These are phyloP conservation scores for Aspergillus campestris DNA, from an alignment of 495 filamentous ascomycete species.

Conservation along the genomic window DNA sequence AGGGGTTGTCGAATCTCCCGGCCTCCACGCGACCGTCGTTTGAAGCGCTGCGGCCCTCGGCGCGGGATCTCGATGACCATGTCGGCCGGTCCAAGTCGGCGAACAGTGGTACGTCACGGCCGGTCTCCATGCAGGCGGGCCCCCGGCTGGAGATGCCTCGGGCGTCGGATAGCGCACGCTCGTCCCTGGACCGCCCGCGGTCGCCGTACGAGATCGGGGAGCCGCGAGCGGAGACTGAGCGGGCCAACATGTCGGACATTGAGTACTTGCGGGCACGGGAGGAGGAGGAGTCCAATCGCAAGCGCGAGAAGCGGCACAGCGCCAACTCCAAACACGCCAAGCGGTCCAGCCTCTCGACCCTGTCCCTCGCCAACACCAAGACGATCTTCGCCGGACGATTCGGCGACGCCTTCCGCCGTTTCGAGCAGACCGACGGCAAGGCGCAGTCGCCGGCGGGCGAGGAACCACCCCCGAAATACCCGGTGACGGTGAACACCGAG, in stretches of 20 bases:
- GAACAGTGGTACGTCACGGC: conserved; percentile 49
- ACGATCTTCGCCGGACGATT: conserved; percentile 84
- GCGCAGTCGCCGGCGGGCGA: conserved; percentile 46
- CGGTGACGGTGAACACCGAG: conserved; percentile 10
- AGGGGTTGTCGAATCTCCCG: conserved; percentile 41
- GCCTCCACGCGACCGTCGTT: conserved; percentile 73
- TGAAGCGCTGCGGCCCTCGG: conserved; percentile 60
- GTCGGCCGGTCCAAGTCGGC: conserved; percentile 55
- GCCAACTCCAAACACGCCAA: conserved; percentile 63
- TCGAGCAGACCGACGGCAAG: conserved; percentile 58
- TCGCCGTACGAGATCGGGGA: conserved; percentile 31
- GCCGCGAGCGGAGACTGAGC: conserved; percentile 30
- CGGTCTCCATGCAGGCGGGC: conserved; percentile 69
- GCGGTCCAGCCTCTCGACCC: conserved; percentile 69
- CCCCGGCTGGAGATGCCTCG: conserved; percentile 70
- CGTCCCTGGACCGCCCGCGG: conserved; percentile 30
- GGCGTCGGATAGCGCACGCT: conserved; percentile 45
- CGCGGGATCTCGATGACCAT: conserved; percentile 49
- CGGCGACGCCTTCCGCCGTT: conserved; percentile 90
- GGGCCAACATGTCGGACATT: conserved; percentile 71
- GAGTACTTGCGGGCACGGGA: conserved; percentile 83
- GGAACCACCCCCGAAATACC: conserved; percentile 4
- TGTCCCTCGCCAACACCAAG: conserved; percentile 70
- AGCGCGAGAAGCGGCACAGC: conserved; percentile 61
- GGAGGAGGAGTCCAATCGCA: conserved; percentile 52